Evolutionary conservation across 1,284 basidiomycete genomes (phyloP).

Genomic region (Mycena sp.): DNA sequence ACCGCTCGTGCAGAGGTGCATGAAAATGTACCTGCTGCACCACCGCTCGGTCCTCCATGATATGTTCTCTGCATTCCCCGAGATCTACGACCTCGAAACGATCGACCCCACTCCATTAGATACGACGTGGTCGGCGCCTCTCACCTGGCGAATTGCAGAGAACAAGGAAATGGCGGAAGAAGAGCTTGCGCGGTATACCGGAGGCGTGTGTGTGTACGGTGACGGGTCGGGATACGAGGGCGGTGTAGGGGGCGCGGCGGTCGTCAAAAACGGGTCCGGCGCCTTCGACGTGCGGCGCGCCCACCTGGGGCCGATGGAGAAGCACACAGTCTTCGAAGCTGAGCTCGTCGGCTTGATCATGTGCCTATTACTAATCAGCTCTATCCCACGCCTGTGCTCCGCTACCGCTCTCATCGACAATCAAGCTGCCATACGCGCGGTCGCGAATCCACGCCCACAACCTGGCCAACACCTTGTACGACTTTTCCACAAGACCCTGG

Average conservation of each 20-base stretch:
- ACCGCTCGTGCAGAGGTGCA: background rate
- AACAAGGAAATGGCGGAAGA: conserved; percentile 15
- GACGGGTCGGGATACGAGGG: conserved; percentile 31
- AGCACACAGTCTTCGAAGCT: too few species aligned
- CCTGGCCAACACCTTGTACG: conserved; percentile 32
- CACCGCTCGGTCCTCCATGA: too few species aligned
- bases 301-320: conserved; percentile 24
- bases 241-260: too few species aligned
- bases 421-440: conserved; percentile 30
- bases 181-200: background rate
- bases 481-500: conserved; percentile 28
- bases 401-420: conserved; percentile 32
- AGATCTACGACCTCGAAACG: too few species aligned
- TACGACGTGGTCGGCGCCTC: conserved; percentile 6
- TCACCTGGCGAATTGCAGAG: conserved; percentile 12
- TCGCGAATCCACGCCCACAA: conserved; percentile 3
- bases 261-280: background rate
- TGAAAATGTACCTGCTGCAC: background rate
- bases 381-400: background rate
- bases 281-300: background rate
- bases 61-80: too few species aligned
- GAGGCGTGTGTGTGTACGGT: conserved; percentile 18
- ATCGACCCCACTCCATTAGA: too few species aligned
- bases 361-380: conserved; percentile 12
- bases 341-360: conserved; percentile 28